These are phyloP conservation scores for Russula olivacea DNA, from an alignment of 768 basidiomycete genomes.

Conservation along the genomic window DNA sequence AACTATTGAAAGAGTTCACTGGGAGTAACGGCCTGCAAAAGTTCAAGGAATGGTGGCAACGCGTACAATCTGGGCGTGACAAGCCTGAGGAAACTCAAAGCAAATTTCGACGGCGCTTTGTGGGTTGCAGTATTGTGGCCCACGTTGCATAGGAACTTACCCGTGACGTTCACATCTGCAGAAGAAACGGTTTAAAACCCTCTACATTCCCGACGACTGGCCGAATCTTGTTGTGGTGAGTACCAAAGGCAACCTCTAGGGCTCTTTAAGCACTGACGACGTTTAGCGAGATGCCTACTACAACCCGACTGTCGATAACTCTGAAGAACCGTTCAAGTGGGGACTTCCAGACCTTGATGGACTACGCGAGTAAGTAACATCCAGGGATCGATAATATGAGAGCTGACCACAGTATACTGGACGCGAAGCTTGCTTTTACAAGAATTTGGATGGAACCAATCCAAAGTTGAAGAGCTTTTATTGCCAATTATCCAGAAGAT, in stretches of 20 bases:
- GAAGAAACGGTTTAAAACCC: constrained; percentile 86
- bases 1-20: constrained; percentile 88
- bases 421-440: constrained; percentile 55
- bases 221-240: constrained; percentile 86
- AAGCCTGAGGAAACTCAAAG: constrained; percentile 62
- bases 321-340: constrained; percentile 95
- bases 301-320: constrained; percentile 83
- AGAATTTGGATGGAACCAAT: constrained; percentile 76
- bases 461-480: constrained; percentile 86
- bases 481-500: constrained; percentile 88
- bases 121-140: constrained; percentile 38
- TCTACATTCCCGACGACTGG: constrained; percentile 81
- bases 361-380: constrained; percentile 61
- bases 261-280: background rate
- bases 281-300: constrained; percentile 85
- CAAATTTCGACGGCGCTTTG: constrained; percentile 79
- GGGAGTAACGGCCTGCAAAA: constrained; percentile 76
- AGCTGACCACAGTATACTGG: constrained; percentile 17
- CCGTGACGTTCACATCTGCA: constrained; percentile 30
- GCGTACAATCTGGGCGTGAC: constrained; percentile 88
- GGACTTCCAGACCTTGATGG: constrained; percentile 94
- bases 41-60: constrained; percentile 93
- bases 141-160: background rate
- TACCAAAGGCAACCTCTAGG: constrained; percentile 10
- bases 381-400: constrained; percentile 21